phyloP scores from a whole-genome alignment of 768 basidiomycete genomes.

The Lactifluus rugatus region DNA sequence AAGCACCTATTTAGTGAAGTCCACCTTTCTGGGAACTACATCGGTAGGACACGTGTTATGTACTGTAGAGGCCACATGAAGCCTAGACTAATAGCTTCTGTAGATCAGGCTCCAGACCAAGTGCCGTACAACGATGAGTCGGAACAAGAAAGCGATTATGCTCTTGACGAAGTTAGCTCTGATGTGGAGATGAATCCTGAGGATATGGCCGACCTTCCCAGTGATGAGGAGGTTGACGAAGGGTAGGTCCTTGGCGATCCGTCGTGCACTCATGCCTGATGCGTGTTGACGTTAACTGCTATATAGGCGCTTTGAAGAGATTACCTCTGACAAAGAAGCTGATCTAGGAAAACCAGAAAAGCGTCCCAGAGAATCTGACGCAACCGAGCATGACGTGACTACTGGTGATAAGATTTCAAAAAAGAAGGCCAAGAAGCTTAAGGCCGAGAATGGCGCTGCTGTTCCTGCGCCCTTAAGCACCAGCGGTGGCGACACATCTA shows the following conservation, averaged over 20 bases:
- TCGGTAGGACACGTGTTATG: constrained; percentile 38
- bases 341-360: constrained; percentile 39
- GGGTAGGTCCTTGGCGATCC: constrained; percentile 31
- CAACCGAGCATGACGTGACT: constrained; percentile 32
- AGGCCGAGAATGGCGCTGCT: constrained; percentile 45
- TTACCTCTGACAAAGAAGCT: constrained; percentile 32
- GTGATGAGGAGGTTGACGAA: constrained; percentile 32
- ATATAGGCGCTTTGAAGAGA: constrained; percentile 65
- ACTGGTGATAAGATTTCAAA: constrained; percentile 38
- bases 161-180: constrained; percentile 69
- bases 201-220: constrained; percentile 42
- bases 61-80: background rate
- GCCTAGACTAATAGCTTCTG: background rate
- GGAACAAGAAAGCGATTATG: constrained; percentile 52
- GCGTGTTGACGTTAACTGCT: background rate
- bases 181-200: constrained; percentile 70
- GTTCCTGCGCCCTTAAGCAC: constrained; percentile 24
- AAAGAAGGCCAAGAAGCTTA: constrained; percentile 67
- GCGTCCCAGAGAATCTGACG: constrained; percentile 60
- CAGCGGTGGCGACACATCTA: constrained; percentile 22
- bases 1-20: constrained; percentile 39
- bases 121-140: constrained; percentile 39
- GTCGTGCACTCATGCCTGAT: background rate
- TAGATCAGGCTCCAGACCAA: constrained; percentile 48
- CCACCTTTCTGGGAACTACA: constrained; percentile 78